Evolutionary conservation across 2,329 filamentous ascomycete species (phyloP).

Genomic region (Fusarium neocosmosporiellum): DNA sequence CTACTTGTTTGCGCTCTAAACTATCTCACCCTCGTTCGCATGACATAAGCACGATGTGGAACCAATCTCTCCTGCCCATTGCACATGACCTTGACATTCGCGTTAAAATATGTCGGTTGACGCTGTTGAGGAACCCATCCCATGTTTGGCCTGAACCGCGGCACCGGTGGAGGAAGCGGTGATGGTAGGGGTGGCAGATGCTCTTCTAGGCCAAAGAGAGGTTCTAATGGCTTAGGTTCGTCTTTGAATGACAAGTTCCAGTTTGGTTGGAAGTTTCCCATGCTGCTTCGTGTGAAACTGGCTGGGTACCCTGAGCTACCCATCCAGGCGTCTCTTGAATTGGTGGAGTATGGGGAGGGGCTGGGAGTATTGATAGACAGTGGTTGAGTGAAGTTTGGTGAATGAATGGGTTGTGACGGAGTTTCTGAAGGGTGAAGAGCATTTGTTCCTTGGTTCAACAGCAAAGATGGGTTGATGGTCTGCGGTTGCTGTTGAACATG

Average conservation of each 20-base stretch:
- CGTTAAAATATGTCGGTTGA: background rate
- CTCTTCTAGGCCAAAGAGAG: slow-evolving; percentile 17
- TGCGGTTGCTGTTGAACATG: background rate
- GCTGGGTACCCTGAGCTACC: slow-evolving; percentile 32
- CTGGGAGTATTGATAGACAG: background rate
- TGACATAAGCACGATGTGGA: slow-evolving; percentile 1
- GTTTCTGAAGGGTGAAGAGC: background rate
- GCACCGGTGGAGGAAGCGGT: background rate
- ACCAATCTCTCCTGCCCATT: slow-evolving; percentile 13
- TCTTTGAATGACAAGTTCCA: background rate
- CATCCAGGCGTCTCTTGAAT: slow-evolving; percentile 24
- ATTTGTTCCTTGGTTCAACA: background rate
- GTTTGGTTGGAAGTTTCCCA: slow-evolving; percentile 10
- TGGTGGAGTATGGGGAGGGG: background rate
- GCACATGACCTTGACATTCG: background rate
- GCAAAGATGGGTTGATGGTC: slow-evolving; percentile 16
- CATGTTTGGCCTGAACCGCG: background rate
- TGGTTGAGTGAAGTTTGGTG: accelerated
- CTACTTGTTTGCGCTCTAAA: background rate
- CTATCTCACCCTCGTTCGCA: background rate
- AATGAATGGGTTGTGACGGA: background rate
- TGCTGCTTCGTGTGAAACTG: slow-evolving; percentile 13
- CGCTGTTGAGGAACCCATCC: background rate
- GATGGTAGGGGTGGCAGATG: background rate
- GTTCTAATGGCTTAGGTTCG: slow-evolving; percentile 29